Percentiles rank a stretch among this genome's conserved stretches.
Conservation (phyloP, 495 filamentous ascomycete genomes). For the Podospora conica region DNA sequence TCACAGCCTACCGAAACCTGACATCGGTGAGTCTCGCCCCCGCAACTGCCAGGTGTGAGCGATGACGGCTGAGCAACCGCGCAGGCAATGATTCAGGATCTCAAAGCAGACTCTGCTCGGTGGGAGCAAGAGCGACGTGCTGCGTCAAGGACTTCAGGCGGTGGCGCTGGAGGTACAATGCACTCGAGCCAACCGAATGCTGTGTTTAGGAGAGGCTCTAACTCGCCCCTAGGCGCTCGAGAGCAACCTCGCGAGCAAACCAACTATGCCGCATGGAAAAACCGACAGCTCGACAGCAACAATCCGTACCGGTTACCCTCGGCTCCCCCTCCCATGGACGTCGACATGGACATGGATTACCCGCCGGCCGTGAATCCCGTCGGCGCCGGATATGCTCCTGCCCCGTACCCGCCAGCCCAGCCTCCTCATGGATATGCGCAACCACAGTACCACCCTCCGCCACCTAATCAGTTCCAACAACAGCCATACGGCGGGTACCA, state of each 20-base stretch:
- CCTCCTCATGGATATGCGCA: slow-evolving; percentile 15
- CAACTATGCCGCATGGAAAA: slow-evolving; percentile 31
- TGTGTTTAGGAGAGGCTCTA: slow-evolving; percentile 50
- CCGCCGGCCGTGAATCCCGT: slow-evolving; percentile 16
- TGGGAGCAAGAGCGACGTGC: slow-evolving; percentile 69
- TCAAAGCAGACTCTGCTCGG: slow-evolving; percentile 72
- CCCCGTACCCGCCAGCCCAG: slow-evolving; percentile 16
- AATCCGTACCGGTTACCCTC: slow-evolving; percentile 12
- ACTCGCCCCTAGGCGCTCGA: slow-evolving; percentile 46
- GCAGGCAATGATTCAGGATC: slow-evolving; percentile 83
- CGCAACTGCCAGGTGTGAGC: neutral
- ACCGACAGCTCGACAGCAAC: slow-evolving; percentile 16
- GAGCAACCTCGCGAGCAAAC: slow-evolving; percentile 25
- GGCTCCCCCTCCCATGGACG: slow-evolving; percentile 22
- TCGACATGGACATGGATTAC: slow-evolving; percentile 21
- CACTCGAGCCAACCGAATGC: slow-evolving; percentile 48
- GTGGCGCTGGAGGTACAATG: slow-evolving; percentile 51
- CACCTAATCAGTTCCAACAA: neutral
- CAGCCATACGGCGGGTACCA: slow-evolving; percentile 17
- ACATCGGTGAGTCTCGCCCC: slow-evolving; percentile 61
- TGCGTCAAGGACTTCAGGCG: slow-evolving; percentile 34
- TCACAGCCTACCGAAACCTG: slow-evolving; percentile 80
- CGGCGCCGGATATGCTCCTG: slow-evolving; percentile 14
- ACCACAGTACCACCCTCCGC: neutral
- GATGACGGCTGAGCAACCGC: slow-evolving; percentile 8